A percentile compares a stretch with the other conserved stretches of the same genome.
Conservation (phyloP, 1,284 basidiomycete species). For the Ganoderma meredithae region DNA sequence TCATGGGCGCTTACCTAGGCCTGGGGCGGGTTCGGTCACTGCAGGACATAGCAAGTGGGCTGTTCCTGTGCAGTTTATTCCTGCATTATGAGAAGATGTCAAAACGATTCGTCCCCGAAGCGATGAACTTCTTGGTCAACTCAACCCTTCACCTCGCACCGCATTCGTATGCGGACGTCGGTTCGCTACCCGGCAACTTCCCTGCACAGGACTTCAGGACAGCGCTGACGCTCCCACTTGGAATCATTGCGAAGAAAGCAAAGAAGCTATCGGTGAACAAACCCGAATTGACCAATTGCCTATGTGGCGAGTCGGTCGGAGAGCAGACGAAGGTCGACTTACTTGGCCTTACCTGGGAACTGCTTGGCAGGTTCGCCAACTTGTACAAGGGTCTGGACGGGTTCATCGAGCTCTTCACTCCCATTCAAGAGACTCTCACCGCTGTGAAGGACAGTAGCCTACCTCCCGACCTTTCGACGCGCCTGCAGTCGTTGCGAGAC, state of each 20-base stretch:
- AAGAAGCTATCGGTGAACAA: conserved; percentile 48
- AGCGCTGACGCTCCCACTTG: conserved; percentile 49
- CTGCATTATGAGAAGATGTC: conserved; percentile 86
- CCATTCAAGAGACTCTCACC: conserved; percentile 67
- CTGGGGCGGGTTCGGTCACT: conserved; percentile 82
- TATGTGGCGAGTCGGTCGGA: conserved; percentile 45
- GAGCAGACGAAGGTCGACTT: conserved; percentile 77
- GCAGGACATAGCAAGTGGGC: conserved; percentile 82
- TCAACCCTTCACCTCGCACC: conserved; percentile 79
- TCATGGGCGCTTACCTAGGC: conserved; percentile 93
- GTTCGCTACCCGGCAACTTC: conserved; percentile 68
- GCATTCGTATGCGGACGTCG: conserved; percentile 54
- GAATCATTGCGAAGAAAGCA: conserved; percentile 51
- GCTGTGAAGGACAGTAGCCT: conserved; percentile 59
- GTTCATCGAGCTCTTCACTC: conserved; percentile 86
- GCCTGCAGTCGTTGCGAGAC: conserved; percentile 33
- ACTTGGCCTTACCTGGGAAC: conserved; percentile 64
- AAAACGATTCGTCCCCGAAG: conserved; percentile 91
- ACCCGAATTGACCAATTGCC: conserved; percentile 56
- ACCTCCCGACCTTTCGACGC: conserved; percentile 50
- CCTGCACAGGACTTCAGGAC: conserved; percentile 77
- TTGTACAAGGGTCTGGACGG: conserved; percentile 82
- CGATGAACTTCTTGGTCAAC: conserved; percentile 83
- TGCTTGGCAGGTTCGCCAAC: conserved; percentile 74
- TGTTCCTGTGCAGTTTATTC: conserved; percentile 90